Percentiles rank a stretch among this genome's conserved stretches.
phyloP scores from a whole-genome alignment of 345 rosid species.

The Eucalyptus cladocalyx region DNA sequence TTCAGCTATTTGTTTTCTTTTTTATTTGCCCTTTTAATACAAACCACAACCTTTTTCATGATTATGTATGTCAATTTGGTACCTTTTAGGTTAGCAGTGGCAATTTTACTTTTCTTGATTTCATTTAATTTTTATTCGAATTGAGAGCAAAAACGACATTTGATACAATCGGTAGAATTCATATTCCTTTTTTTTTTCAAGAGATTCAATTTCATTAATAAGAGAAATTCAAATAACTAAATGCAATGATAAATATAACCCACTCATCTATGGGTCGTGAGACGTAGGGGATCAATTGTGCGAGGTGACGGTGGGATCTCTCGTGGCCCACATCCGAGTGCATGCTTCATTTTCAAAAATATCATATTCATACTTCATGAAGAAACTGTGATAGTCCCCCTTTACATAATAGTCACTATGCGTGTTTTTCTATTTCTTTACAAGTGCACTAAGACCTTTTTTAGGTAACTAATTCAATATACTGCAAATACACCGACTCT shows the following conservation, averaged over 20 bases:
- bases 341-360: neutral
- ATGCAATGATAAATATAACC: no score
- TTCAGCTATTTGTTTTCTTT: no score
- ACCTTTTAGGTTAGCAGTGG: neutral
- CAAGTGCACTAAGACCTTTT: neutral
- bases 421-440: no score
- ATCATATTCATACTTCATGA: no score
- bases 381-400: neutral
- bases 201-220: no score
- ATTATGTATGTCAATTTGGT: neutral
- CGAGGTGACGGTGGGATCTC: fast-evolving
- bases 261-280: neutral
- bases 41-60: neutral
- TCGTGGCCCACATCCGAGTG: neutral
- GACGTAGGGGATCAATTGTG: neutral
- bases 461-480: neutral
- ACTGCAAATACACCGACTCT: neutral
- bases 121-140: no score
- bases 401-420: neutral
- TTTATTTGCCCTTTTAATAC: neutral
- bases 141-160: no score
- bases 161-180: no score
- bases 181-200: no score
- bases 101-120: neutral
- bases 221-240: neutral